Base-by-base conservation (phyloP, 192 early-diverging fungal genomes). In the Coemansia sp. region DNA sequence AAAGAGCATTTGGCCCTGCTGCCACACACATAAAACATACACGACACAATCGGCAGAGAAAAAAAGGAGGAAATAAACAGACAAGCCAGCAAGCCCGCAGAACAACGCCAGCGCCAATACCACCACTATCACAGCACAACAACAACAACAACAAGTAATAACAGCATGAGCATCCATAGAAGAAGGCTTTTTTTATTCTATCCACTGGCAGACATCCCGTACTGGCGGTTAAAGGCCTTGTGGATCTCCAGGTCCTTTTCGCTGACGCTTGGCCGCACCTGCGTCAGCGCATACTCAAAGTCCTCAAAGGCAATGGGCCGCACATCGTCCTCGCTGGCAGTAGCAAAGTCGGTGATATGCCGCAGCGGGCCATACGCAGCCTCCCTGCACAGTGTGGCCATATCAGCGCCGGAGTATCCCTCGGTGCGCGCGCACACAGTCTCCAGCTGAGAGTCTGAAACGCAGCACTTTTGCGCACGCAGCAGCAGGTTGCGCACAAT, bases 361-460 rank as follows among this genome's bases (percentile, higher is more conserved):
- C 93, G 79, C 22, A 95, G 85, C 0, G 93, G 92, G 0, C 93
- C 93, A 67, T 85, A 74, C 5, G 89, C 89, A 0, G 89, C 89
- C 70, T 90, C 88, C 3, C 92, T 79, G 64, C 93, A 89, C 25
- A 97, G 83, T 22, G 91, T 90, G 55, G 91, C 91, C 88, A 96
- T 91, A 63, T 97, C 95, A 5, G 93, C 93, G 0, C 95, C 95
- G 11, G 91, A 93, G 69, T 90, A 95, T 7, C 93, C 89, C 41
- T 89, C 85, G 0, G 94, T 94, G 11, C 67, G 72, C 14, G 71
- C 68, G 46, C 92, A 88, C 5, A 97, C 80, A 5, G 79, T 58
- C 20, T 83, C 78, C 2, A 94, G 69, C 49, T 96, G 85, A 20
- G 74, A 70, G 3, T 83, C 84, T 0, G 77, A 76, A 51, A 98